A percentile compares a stretch with the other conserved stretches of the same genome.
phyloP scores from a whole-genome alignment of 352 stramenopile genomes.

The Phytophthora cryptogea region DNA sequence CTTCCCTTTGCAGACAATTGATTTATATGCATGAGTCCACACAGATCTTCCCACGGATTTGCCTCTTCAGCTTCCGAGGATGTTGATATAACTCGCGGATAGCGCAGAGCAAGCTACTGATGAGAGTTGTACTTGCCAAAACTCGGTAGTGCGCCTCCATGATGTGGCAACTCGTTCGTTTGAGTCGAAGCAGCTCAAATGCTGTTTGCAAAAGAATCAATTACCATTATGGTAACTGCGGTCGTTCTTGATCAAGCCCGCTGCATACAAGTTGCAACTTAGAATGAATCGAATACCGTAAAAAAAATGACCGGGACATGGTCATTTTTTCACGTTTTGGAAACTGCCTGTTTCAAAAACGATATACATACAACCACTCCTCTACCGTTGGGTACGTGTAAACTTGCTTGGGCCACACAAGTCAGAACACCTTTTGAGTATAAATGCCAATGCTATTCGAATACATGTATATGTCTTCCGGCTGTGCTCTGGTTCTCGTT shows the following conservation, averaged over 20 bases:
- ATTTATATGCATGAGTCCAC: conserved; percentile 3
- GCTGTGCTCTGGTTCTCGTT: no score
- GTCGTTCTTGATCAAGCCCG: conserved; percentile 15
- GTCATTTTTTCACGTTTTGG: conserved; percentile 29
- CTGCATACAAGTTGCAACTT: conserved; percentile 45
- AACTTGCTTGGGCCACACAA: no score
- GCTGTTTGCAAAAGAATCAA: conserved; percentile 9
- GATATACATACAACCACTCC: conserved; percentile 20
- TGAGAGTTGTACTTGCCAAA: background rate
- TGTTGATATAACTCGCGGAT: background rate
- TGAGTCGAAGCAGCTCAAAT: background rate
- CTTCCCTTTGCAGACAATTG: background rate
- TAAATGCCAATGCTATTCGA: no score
- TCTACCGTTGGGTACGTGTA: no score
- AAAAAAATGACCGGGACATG: conserved; percentile 43
- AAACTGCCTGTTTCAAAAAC: conserved; percentile 17
- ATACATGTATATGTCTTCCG: no score
- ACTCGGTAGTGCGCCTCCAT: background rate
- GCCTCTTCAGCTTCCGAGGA: conserved; percentile 1
- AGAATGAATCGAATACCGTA: conserved; percentile 47
- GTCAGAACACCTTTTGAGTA: no score
- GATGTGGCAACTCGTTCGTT: background rate
- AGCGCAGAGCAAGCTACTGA: background rate
- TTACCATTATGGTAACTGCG: background rate
- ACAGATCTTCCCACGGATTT: background rate